Evolutionary conservation across 352 stramenopile species (phyloP).

Genomic region (Phytophthora fragariaefolia): DNA sequence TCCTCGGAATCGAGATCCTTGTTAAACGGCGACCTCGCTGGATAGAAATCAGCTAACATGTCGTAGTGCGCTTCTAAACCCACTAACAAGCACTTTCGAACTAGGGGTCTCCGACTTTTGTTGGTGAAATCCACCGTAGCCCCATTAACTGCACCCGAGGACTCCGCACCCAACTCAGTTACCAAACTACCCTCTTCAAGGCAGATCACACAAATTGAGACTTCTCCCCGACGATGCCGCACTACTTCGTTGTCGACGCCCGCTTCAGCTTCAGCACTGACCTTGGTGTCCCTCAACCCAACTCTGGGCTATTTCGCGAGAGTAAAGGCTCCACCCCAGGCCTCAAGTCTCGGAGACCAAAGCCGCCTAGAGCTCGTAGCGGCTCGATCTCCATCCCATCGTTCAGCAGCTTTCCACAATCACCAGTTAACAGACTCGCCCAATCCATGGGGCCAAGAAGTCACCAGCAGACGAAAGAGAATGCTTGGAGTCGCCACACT

Average conservation of each 20-base stretch:
- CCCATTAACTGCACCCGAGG: not conserved
- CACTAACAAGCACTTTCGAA: slow-evolving; percentile 10
- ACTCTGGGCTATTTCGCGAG: not conserved
- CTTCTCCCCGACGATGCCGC: slow-evolving; percentile 34
- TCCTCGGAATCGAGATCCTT: not conserved
- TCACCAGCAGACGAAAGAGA: slow-evolving; percentile 4
- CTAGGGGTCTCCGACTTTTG: slow-evolving; percentile 9
- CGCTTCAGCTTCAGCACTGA: slow-evolving; percentile 33
- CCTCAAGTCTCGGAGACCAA: slow-evolving; percentile 9
- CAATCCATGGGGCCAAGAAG: slow-evolving; percentile 32
- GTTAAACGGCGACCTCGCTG: slow-evolving; percentile 28
- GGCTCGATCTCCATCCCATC: slow-evolving; percentile 34
- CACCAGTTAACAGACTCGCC: slow-evolving; percentile 31
- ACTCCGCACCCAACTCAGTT: slow-evolving; percentile 8
- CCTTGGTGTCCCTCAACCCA: not conserved
- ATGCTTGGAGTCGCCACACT: slow-evolving; percentile 25
- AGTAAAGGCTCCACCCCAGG: not conserved
- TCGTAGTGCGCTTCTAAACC: not conserved
- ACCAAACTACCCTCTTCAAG: slow-evolving; percentile 7
- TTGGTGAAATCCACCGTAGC: slow-evolving; percentile 5
- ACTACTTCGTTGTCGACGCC: slow-evolving; percentile 39
- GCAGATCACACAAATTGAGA: not conserved
- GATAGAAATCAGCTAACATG: slow-evolving; percentile 28
- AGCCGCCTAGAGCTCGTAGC: slow-evolving; percentile 29
- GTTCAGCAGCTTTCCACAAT: slow-evolving; percentile 8